A percentile compares a stretch with the other conserved stretches of the same genome.
Conservation (phyloP, 257 asterid species). For the Voacanga thouarsii region DNA sequence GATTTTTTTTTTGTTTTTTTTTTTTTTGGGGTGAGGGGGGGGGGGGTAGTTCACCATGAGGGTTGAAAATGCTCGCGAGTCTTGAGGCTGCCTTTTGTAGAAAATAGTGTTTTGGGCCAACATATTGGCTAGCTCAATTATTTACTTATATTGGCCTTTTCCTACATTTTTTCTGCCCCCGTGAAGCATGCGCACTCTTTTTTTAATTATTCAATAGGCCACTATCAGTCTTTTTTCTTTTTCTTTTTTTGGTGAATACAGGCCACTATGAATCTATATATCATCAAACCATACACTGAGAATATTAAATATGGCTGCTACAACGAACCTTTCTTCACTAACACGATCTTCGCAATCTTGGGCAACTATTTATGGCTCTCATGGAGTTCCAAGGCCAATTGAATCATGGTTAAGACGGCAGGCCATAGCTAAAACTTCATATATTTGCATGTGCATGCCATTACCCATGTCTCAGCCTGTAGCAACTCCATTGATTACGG, state of each 20-base stretch:
- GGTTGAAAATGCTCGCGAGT: too few species aligned
- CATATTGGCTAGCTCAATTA: too few species aligned
- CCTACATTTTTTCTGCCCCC: not conserved
- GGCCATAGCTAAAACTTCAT: constrained; percentile 2
- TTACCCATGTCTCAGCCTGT: constrained; percentile 2
- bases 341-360: constrained; percentile 3
- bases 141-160: not conserved
- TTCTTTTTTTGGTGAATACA: too few species aligned
- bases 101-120: too few species aligned
- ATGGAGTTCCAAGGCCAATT: not conserved
- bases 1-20: too few species aligned
- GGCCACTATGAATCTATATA: not conserved
- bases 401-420: constrained; percentile 1
- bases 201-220: not conserved
- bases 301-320: not conserved
- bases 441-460: constrained; percentile 16
- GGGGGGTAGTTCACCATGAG: too few species aligned
- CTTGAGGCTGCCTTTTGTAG: too few species aligned
- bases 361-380: not conserved
- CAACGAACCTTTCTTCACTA: not conserved
- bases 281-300: not conserved
- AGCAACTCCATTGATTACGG: constrained; percentile 18
- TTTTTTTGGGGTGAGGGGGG: too few species aligned
- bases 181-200: constrained; percentile 1
- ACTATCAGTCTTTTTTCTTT: too few species aligned